Percentiles rank a stretch among this genome's conserved stretches.
Conservation (phyloP, 495 filamentous ascomycete species). For the Penicillium odoratum region DNA sequence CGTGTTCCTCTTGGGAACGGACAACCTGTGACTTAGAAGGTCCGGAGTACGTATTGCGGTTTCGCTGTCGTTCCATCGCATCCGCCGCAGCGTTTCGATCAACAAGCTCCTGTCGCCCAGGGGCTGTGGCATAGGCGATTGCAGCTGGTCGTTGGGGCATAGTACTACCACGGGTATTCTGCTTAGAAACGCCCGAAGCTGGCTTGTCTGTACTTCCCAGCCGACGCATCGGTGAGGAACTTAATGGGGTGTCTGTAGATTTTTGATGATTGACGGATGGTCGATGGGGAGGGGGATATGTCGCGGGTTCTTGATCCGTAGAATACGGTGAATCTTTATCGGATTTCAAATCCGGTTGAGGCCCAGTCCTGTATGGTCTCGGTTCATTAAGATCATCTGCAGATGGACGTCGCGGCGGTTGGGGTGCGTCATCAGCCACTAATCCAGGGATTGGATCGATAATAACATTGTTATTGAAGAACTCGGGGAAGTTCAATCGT, state of each 20-base stretch:
- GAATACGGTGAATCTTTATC: slow-evolving; percentile 28
- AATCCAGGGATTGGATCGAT: slow-evolving; percentile 79
- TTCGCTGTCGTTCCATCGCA: slow-evolving; percentile 51
- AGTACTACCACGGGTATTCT: slow-evolving; percentile 24
- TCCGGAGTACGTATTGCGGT: slow-evolving; percentile 49
- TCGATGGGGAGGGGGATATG: slow-evolving; percentile 29
- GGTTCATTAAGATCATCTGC: slow-evolving; percentile 13
- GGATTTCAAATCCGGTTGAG: slow-evolving; percentile 24
- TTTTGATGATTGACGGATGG: slow-evolving; percentile 27
- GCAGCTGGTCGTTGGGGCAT: slow-evolving; percentile 42
- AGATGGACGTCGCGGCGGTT: slow-evolving; percentile 24
- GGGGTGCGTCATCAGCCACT: slow-evolving; percentile 68
- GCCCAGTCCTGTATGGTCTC: slow-evolving; percentile 23
- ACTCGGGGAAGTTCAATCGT: slow-evolving; percentile 76
- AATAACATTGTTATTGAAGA: slow-evolving; percentile 75
- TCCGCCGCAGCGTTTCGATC: slow-evolving; percentile 33
- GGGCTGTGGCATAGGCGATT: slow-evolving; percentile 58
- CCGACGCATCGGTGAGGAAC: slow-evolving; percentile 38
- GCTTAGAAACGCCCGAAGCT: slow-evolving; percentile 27
- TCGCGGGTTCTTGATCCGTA: slow-evolving; percentile 23
- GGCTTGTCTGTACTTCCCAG: slow-evolving; percentile 41
- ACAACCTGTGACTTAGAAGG: slow-evolving; percentile 42
- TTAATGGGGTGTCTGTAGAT: slow-evolving; percentile 42
- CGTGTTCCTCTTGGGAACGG: slow-evolving; percentile 58
- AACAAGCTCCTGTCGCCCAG: slow-evolving; percentile 55